Evolutionary conservation across 805 yeast genomes (phyloP).

Genomic region (Ogataea henricii): DNA sequence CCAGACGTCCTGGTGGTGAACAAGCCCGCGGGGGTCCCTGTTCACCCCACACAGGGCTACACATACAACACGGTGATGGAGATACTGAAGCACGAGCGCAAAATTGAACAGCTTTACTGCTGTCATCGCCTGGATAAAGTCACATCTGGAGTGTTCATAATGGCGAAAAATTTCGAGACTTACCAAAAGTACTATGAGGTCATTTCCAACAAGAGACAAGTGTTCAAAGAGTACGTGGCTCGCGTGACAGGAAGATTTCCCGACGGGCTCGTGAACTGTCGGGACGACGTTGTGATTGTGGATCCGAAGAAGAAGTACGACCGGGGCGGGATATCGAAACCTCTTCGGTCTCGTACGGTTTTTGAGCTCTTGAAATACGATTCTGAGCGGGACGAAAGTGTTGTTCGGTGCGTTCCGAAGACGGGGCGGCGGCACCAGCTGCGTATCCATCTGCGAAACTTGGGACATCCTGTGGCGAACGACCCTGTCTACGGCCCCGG

Average conservation of each 20-base stretch:
- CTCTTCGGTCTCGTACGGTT: conserved; percentile 20
- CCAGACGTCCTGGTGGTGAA: conserved; percentile 43
- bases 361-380: conserved; percentile 32
- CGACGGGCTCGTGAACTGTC: conserved; percentile 23
- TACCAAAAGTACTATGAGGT: conserved; percentile 32
- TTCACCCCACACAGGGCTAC: conserved; percentile 53
- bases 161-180: conserved; percentile 39
- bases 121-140: conserved; percentile 54
- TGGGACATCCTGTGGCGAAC: conserved; percentile 39
- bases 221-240: conserved; percentile 44
- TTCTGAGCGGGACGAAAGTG: conserved; percentile 33
- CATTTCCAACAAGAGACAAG: conserved; percentile 25
- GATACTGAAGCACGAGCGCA: conserved; percentile 38
- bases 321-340: conserved; percentile 23
- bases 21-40: conserved; percentile 56
- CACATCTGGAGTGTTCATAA: conserved; percentile 51
- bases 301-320: conserved; percentile 28
- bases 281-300: conserved; percentile 37
- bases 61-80: conserved; percentile 46
- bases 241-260: conserved; percentile 45
- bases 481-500: conserved; percentile 33
- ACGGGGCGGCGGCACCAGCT: conserved; percentile 59
- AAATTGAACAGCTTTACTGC: conserved; percentile 25
- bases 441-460: conserved; percentile 51
- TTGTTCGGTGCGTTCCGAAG: conserved; percentile 46